Percentiles rank a stretch among this genome's conserved stretches.
Conservation (phyloP, 306 rosid species). For the Cucurbita maxima region DNA sequence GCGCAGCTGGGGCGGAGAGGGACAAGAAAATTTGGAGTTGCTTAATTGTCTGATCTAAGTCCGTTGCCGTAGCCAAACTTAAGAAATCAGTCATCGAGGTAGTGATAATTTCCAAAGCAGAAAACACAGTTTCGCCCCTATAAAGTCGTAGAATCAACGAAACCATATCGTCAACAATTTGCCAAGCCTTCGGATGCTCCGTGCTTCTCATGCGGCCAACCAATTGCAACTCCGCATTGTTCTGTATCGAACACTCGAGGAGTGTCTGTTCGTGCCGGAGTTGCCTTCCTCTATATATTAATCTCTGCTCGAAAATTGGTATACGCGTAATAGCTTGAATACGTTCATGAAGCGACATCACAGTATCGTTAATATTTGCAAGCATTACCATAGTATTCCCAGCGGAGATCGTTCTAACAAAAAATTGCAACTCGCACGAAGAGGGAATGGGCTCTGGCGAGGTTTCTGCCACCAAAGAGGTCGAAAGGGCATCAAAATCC, state of each 20-base stretch:
- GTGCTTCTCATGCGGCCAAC: slow-evolving; percentile 50
- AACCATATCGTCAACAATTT: slow-evolving; percentile 24
- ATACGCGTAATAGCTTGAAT: slow-evolving; percentile 25
- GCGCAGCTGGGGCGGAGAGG: slow-evolving; percentile 28
- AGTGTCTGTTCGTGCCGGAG: slow-evolving; percentile 44
- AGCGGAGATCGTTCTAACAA: slow-evolving; percentile 36
- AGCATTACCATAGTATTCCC: slow-evolving; percentile 42
- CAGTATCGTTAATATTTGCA: slow-evolving; percentile 31
- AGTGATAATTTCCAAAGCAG: slow-evolving; percentile 20
- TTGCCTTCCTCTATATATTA: slow-evolving; percentile 45
- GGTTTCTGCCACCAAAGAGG: slow-evolving; percentile 5
- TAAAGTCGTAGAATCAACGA: slow-evolving; percentile 29
- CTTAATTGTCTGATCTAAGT: slow-evolving; percentile 17
- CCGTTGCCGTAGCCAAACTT: slow-evolving; percentile 10
- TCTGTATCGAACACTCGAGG: slow-evolving; percentile 39
- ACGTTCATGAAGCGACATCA: slow-evolving; percentile 29
- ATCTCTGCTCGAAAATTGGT: slow-evolving; percentile 38
- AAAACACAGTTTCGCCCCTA: slow-evolving; percentile 22
- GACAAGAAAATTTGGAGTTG: slow-evolving; percentile 44
- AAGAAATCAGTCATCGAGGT: slow-evolving; percentile 18
- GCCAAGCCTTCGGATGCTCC: slow-evolving; percentile 31
- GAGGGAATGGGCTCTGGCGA: slow-evolving; percentile 12
- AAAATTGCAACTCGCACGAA: slow-evolving; percentile 34
- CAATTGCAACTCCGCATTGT: slow-evolving; percentile 45
- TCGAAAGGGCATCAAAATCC: slow-evolving; percentile 18